Percentiles rank a stretch among this genome's conserved stretches.
phyloP scores from a whole-genome alignment of 2,329 filamentous ascomycete genomes.

The Aspergillus sergii region DNA sequence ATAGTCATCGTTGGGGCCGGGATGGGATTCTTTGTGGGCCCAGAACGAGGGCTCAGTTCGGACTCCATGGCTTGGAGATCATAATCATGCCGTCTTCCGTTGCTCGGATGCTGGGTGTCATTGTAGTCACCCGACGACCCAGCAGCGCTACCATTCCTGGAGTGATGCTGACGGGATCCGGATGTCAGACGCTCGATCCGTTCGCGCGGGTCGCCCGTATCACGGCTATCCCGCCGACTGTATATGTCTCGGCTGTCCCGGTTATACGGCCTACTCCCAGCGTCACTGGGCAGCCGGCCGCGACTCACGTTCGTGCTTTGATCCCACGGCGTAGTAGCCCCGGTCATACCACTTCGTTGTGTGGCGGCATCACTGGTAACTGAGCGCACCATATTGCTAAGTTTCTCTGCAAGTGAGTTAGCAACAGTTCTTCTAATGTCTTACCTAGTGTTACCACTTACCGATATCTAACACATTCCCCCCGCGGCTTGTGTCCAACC shows the following conservation, averaged over 20 bases:
- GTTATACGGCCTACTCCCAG: conserved; percentile 29
- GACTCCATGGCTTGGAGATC: conserved; percentile 97
- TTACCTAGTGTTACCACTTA: conserved; percentile 46
- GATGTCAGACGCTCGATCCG: conserved; percentile 50
- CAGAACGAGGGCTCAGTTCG: conserved; percentile 69
- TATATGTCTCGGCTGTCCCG: conserved; percentile 33
- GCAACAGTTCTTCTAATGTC: conserved; percentile 13
- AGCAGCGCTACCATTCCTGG: conserved; percentile 74
- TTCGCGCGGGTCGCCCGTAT: conserved; percentile 44
- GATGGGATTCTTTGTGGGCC: conserved; percentile 77
- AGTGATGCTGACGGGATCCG: conserved; percentile 56
- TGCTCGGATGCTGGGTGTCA: conserved; percentile 69
- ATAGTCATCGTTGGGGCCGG: conserved; percentile 90
- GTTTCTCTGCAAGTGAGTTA: conserved; percentile 69
- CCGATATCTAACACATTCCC: conserved; percentile 92
- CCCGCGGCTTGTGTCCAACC: conserved; percentile 87
- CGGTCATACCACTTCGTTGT: conserved; percentile 51
- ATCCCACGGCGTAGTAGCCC: conserved; percentile 65
- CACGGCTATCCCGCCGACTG: conserved; percentile 43
- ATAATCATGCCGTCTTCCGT: conserved; percentile 81
- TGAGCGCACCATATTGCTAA: conserved; percentile 88
- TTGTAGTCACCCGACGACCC: conserved; percentile 79
- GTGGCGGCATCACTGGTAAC: conserved; percentile 67
- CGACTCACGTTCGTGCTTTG: conserved; percentile 29
- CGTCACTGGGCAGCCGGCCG: conserved; percentile 36